phyloP scores from a whole-genome alignment of 176 grass and related monocot species.

The Eleusine indica region DNA sequence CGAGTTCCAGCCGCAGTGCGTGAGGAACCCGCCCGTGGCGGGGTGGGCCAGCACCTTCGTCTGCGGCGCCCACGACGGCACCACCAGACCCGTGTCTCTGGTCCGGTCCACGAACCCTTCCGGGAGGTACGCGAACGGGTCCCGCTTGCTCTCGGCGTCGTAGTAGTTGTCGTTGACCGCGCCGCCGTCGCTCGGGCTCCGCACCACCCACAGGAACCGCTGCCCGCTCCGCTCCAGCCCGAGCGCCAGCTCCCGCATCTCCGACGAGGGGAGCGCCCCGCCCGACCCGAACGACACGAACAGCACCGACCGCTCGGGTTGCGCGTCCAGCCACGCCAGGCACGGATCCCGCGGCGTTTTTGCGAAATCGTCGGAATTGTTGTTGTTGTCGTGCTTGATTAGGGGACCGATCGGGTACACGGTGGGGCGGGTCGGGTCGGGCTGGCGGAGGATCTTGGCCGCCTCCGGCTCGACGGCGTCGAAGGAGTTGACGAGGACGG shows the following conservation, averaged over 20 bases:
- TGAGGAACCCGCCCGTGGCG: conserved; percentile 61
- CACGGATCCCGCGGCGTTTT: conserved; percentile 25
- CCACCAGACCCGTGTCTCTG: conserved; percentile 20
- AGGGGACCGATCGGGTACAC: conserved; percentile 54
- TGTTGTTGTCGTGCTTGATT: not conserved
- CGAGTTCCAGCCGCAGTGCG: conserved; percentile 79
- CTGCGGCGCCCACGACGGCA: conserved; percentile 58
- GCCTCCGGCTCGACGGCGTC: conserved; percentile 53
- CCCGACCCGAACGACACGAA: conserved; percentile 69
- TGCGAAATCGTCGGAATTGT: too few species aligned
- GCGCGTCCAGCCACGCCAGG: conserved; percentile 62
- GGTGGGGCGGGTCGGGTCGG: conserved; percentile 17
- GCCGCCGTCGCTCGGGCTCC: conserved; percentile 52
- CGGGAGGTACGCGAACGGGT: conserved; percentile 47
- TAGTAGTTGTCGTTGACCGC: conserved; percentile 44
- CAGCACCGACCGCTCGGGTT: conserved; percentile 47
- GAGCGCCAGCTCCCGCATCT: conserved; percentile 56
- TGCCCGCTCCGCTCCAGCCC: conserved; percentile 61
- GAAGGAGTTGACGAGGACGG: conserved; percentile 75
- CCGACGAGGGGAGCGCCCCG: conserved; percentile 25
- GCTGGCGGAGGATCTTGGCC: conserved; percentile 15
- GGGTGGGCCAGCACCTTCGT: conserved; percentile 41
- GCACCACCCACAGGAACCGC: conserved; percentile 69
- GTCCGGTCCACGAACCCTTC: conserved; percentile 39
- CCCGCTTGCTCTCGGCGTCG: conserved; percentile 46